A percentile compares a stretch with the other conserved stretches of the same genome.
Conservation (phyloP, 1,284 basidiomycete species). For the Afroboletus lepidellus region DNA sequence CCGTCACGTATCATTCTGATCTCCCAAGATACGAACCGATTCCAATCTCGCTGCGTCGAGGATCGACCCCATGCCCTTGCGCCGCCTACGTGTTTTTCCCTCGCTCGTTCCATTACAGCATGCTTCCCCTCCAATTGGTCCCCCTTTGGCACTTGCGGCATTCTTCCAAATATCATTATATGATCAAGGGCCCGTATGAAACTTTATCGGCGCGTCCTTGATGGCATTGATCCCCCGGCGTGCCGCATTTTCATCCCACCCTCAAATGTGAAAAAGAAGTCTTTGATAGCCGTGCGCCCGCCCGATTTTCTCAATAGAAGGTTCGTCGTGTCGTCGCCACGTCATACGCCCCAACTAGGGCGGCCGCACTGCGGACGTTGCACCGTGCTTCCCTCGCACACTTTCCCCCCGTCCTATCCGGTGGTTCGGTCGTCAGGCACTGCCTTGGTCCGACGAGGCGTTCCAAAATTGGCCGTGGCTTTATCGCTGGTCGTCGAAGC, state of each 20-base stretch:
- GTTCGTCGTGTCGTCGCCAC: slow-evolving; percentile 19
- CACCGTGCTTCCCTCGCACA: slow-evolving; percentile 7
- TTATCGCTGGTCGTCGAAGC: slow-evolving; percentile 11
- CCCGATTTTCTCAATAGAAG: slow-evolving; percentile 23
- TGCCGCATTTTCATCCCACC: slow-evolving; percentile 21
- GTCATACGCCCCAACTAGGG: slow-evolving; percentile 17
- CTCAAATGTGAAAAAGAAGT: slow-evolving; percentile 26
- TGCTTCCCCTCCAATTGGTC: slow-evolving; percentile 9
- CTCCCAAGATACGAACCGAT: slow-evolving; percentile 18
- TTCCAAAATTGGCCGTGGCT: slow-evolving; percentile 8
- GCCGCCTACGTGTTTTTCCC: slow-evolving; percentile 13
- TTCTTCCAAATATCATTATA: slow-evolving; percentile 22
- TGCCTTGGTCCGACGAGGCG: slow-evolving; percentile 2
- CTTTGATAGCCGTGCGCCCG: slow-evolving; percentile 24
- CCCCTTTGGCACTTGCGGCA: slow-evolving; percentile 14
- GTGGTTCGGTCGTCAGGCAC: slow-evolving; percentile 4
- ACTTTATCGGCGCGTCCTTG: slow-evolving; percentile 28
- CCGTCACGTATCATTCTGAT: slow-evolving; percentile 18
- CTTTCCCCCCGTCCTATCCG: not conserved
- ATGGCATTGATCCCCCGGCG: slow-evolving; percentile 30
- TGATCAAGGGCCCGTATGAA: slow-evolving; percentile 32
- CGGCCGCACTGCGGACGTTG: slow-evolving; percentile 30
- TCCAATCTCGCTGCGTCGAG: slow-evolving; percentile 9
- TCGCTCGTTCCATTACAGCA: slow-evolving; percentile 29
- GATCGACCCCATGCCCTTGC: slow-evolving; percentile 23